Evolutionary conservation across 305 asterid species (phyloP).

Genomic region (Fraxinus latifolia): DNA sequence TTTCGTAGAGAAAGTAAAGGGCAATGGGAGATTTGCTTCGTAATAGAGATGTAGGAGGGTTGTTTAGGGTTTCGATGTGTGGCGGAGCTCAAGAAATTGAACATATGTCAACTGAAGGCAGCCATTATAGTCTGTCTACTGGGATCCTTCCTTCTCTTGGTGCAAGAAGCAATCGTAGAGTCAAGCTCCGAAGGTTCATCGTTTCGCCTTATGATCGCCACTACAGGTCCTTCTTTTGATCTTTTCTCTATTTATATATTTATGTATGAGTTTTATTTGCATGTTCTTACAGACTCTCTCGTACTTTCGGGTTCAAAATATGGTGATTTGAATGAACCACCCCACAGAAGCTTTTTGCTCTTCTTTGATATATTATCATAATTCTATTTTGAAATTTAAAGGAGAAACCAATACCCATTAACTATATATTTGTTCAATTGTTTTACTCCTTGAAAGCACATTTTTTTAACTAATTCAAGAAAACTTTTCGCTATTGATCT

Average conservation of each 20-base stretch:
- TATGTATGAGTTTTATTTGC: background rate
- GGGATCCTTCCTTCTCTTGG: constrained; percentile 87
- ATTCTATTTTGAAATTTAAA: background rate
- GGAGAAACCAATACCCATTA: background rate
- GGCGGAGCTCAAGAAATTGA: constrained; percentile 63
- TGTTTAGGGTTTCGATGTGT: constrained; percentile 61
- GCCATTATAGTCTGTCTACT: constrained; percentile 66
- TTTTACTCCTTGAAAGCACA: background rate
- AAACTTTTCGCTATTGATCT: background rate
- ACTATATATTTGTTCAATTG: background rate
- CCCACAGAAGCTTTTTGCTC: background rate
- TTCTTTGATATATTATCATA: background rate
- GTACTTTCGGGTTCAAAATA: background rate
- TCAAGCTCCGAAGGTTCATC: constrained; percentile 51
- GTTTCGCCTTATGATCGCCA: constrained; percentile 77
- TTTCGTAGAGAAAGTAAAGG: background rate
- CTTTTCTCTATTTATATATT: background rate
- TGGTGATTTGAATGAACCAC: background rate
- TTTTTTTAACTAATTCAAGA: background rate
- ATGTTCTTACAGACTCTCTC: background rate
- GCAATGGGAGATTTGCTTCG: background rate
- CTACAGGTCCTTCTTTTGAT: constrained; percentile 46
- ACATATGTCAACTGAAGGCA: constrained; percentile 62
- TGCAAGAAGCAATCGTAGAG: constrained; percentile 59
- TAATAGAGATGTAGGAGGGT: constrained; percentile 11